Evolutionary conservation across 2,329 filamentous ascomycete genomes (phyloP).

Genomic region (Celoporthe dispersa): DNA sequence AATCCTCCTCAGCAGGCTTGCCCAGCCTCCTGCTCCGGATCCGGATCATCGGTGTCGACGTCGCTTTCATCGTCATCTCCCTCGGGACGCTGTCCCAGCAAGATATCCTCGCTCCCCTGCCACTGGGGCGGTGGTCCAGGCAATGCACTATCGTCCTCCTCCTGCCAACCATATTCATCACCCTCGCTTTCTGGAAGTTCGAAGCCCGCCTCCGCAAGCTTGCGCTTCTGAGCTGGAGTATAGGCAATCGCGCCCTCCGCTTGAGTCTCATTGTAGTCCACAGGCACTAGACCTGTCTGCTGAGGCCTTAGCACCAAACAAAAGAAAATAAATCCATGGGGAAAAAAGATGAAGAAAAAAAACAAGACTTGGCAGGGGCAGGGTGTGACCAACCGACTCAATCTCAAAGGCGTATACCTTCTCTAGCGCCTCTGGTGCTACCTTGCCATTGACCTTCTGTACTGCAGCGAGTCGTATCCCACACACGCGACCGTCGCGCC

Average conservation of each 20-base stretch:
- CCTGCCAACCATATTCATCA: constrained; percentile 75
- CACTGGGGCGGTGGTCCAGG: constrained; percentile 67
- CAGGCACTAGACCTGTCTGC: constrained; percentile 49
- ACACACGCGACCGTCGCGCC: constrained; percentile 49
- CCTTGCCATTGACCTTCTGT: constrained; percentile 65
- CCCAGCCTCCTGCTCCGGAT: constrained; percentile 31
- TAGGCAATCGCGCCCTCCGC: constrained; percentile 40
- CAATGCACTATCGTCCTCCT: constrained; percentile 66
- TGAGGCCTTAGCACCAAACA: constrained; percentile 25
- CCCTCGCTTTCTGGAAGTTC: constrained; percentile 66
- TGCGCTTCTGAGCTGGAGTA: constrained; percentile 60
- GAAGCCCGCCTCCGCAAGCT: constrained; percentile 63
- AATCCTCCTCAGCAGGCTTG: constrained; percentile 31
- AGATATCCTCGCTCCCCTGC: constrained; percentile 69
- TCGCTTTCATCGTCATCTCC: constrained; percentile 40
- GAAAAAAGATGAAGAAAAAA: not conserved
- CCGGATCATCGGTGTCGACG: constrained; percentile 45
- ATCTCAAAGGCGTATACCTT: constrained; percentile 55
- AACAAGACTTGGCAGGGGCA: constrained; percentile 27
- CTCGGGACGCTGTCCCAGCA: constrained; percentile 47
- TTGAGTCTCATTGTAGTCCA: constrained; percentile 47
- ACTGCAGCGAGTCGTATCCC: constrained; percentile 65
- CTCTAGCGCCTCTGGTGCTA: constrained; percentile 45
- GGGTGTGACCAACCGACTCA: constrained; percentile 45
- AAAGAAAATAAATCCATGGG: not conserved